A percentile compares a stretch with the other conserved stretches of the same genome.
Evolutionary conservation across 2,329 filamentous ascomycete genomes (phyloP).

Genomic region (Torrubiella hemipterigena): DNA sequence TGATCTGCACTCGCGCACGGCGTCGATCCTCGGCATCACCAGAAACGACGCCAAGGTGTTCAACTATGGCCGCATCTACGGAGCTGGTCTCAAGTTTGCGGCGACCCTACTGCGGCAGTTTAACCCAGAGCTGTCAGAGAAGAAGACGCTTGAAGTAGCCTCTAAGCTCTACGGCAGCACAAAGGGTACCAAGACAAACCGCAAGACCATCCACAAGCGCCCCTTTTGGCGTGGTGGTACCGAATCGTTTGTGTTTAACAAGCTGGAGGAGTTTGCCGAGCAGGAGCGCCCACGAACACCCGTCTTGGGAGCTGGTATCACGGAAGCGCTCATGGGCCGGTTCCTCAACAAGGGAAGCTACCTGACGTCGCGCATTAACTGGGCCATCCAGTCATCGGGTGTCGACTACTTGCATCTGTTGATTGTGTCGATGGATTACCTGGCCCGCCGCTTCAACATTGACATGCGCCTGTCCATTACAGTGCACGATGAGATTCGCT

Average conservation of each 20-base stretch:
- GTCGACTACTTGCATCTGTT: constrained; percentile 95
- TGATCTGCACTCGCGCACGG: constrained; percentile 88
- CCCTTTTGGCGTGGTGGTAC: constrained; percentile 94
- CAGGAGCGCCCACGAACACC: constrained; percentile 85
- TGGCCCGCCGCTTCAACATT: constrained; percentile 75
- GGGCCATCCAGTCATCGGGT: constrained; percentile 95
- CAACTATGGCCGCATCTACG: constrained; percentile 98
- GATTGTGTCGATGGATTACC: constrained; percentile 88
- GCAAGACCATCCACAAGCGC: constrained; percentile 58
- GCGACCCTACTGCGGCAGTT: constrained; percentile 85
- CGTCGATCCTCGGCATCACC: constrained; percentile 82
- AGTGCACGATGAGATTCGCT: constrained; percentile 95
- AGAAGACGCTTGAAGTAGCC: constrained; percentile 64
- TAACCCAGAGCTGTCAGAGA: constrained; percentile 72
- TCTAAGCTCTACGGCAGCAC: constrained; percentile 75
- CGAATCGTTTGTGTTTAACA: constrained; percentile 97
- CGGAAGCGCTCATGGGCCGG: constrained; percentile 81
- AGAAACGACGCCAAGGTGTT: constrained; percentile 95
- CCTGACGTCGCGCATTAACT: constrained; percentile 94
- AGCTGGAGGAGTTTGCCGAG: constrained; percentile 93
- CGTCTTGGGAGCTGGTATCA: constrained; percentile 88
- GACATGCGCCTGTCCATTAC: constrained; percentile 80
- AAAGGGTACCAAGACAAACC: constrained; percentile 76
- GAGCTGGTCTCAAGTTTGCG: constrained; percentile 91
- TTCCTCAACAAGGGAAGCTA: constrained; percentile 85